Base-by-base conservation (phyloP, 257 asterid species). In the Salvia splendens region DNA sequence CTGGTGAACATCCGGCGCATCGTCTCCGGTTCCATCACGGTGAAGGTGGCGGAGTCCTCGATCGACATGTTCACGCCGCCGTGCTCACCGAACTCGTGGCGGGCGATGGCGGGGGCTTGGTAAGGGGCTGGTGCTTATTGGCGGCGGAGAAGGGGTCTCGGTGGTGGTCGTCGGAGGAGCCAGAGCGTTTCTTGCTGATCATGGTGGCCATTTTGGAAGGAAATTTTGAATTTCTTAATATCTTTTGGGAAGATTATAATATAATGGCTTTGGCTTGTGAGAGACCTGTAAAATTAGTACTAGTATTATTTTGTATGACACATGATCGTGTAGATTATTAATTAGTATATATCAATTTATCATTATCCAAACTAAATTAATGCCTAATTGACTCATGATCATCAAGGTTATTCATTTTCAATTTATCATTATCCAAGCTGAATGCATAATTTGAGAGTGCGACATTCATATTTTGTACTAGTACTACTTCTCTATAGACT, bases 31-130 rank as follows among this genome's bases (percentile, higher is more conserved):
- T 93, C 99, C 99, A 93, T 93, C 33, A 93, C 99, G 9, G 99
- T 93, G 84, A 93, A 93, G 70, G 99, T 93, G 72, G 97, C 99
- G 55, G 99, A 93, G 11, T 97, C 96, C 78, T 93, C 99, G 73
- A 93, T 93, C 36, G 99, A 93, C 99, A 93, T 90, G 89, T 90
- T 90, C 2, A 90, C 99, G 38, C 99, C 99, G 47, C 99, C 99
- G 61, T 93, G 99, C 82, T 93, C 99, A 54, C 99, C 99, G 80
- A 90, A 90, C 61, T 88, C 99, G 87, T 93, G 99, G 64, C 97
- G 99, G 24, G 85, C 87, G 12, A 71, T 54, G 32, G 10, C 35
- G 46, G 2, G 51, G 57, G 33, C 58, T 20, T 52, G 36, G 58
- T 8, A 42, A 6, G 3, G 36, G 20, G 12, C 8, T 32, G 36